Evolutionary conservation across 2,329 filamentous ascomycete species (phyloP).

Genomic region (Fusarium sp.): DNA sequence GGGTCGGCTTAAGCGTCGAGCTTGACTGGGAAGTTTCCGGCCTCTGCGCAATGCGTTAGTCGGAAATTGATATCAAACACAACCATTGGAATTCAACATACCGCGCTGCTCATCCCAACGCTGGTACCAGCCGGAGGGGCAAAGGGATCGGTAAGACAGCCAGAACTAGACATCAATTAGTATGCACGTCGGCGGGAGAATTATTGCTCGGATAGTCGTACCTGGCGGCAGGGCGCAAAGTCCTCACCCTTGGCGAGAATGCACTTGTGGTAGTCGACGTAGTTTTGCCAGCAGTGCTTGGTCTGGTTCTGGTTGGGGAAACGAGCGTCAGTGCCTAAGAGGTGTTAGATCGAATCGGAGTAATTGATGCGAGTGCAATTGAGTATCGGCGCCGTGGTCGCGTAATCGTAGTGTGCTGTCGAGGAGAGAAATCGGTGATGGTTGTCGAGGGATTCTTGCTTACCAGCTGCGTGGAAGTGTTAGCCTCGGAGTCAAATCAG

Average conservation of each 20-base stretch:
- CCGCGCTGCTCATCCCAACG: conserved; percentile 98
- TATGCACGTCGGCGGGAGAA: not conserved
- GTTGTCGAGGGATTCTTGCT: conserved; percentile 43
- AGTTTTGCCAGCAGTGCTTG: conserved; percentile 99
- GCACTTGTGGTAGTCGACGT: conserved; percentile 99
- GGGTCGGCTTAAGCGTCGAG: conserved; percentile 67
- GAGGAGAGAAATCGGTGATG: conserved; percentile 34
- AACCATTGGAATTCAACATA: conserved; percentile 60
- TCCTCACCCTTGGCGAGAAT: conserved; percentile 98
- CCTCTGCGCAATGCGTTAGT: conserved; percentile 62
- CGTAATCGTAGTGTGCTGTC: conserved; percentile 31
- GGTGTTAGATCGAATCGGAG: conserved; percentile 35
- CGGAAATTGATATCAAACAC: conserved; percentile 22
- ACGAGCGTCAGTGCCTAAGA: conserved; percentile 93
- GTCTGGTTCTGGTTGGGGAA: conserved; percentile 99
- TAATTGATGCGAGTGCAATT: conserved; percentile 40
- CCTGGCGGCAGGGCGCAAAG: conserved; percentile 96
- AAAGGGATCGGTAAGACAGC: conserved; percentile 96
- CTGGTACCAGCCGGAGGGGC: conserved; percentile 92
- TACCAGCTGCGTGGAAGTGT: conserved; percentile 60
- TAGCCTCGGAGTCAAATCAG: conserved; percentile 57
- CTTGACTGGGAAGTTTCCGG: conserved; percentile 75
- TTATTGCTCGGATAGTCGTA: conserved; percentile 56
- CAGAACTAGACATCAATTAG: conserved; percentile 76
- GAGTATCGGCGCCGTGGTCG: conserved; percentile 42